A percentile compares a stretch with the other conserved stretches of the same genome.
Evolutionary conservation across 257 asterid genomes (phyloP).

Genomic region (Paulownia fortunei): DNA sequence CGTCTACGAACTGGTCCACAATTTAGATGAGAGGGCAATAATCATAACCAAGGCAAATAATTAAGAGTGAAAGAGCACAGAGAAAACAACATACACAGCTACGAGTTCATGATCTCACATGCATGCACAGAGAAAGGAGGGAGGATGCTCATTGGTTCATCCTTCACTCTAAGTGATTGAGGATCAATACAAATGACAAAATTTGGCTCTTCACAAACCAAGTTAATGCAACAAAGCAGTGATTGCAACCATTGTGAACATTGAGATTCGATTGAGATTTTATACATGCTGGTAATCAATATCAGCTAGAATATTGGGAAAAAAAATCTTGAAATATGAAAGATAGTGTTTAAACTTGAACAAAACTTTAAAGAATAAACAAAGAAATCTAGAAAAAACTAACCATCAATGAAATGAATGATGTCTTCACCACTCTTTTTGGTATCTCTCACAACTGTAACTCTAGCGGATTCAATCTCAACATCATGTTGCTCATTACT

Average conservation of each 20-base stretch:
- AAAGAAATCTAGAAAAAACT: slow-evolving; percentile 16
- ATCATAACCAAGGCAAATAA: too few relatives aligned
- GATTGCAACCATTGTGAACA: not conserved
- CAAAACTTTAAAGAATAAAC: too few relatives aligned
- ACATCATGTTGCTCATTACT: slow-evolving; percentile 59
- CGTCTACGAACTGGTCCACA: not conserved
- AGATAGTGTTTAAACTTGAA: not conserved
- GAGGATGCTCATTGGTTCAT: too few relatives aligned
- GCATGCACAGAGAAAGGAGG: too few relatives aligned
- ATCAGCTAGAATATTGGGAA: not conserved
- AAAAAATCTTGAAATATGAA: not conserved
- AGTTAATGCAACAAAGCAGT: not conserved
- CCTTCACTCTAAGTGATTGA: not conserved
- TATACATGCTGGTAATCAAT: not conserved
- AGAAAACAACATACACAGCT: too few relatives aligned
- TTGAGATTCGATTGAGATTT: not conserved
- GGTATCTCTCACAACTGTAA: slow-evolving; percentile 51
- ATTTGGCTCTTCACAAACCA: not conserved
- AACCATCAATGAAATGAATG: slow-evolving; percentile 50
- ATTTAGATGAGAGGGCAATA: not conserved
- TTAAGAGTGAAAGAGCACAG: too few relatives aligned
- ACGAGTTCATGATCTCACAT: too few relatives aligned
- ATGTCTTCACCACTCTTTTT: slow-evolving; percentile 48
- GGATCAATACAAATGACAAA: not conserved
- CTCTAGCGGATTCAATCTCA: slow-evolving; percentile 59